Evolutionary conservation across 768 basidiomycete species (phyloP).

Genomic region (Naganishia onofrii): DNA sequence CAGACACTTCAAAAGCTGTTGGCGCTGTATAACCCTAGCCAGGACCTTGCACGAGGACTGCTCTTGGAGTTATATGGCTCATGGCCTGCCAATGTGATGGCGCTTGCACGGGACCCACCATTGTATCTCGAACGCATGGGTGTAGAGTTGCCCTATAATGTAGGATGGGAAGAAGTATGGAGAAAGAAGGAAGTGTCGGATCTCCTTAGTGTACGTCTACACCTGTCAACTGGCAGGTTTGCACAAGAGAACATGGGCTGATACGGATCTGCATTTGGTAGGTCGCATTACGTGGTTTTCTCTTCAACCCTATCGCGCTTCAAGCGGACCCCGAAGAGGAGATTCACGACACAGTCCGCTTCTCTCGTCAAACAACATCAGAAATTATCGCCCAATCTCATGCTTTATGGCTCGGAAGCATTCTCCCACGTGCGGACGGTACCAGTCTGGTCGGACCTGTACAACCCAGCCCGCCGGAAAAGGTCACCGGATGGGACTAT

Average conservation of each 20-base stretch:
- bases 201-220: neutral
- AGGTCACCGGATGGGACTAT: neutral
- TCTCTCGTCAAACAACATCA: neutral
- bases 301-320: constrained; percentile 24
- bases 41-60: constrained; percentile 2
- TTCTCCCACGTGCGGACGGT: constrained; percentile 3
- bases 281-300: constrained; percentile 21
- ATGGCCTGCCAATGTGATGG: constrained; percentile 13
- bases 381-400: constrained; percentile 11
- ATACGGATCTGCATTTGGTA: neutral
- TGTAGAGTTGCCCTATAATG: constrained; percentile 7
- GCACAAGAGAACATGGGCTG: neutral
- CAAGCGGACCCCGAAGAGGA: neutral
- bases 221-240: neutral
- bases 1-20: neutral
- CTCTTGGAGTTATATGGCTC: constrained; percentile 4
- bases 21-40: neutral
- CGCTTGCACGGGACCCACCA: constrained; percentile 9
- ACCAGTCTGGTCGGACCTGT: constrained; percentile 1
- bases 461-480: neutral
- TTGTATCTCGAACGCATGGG: neutral
- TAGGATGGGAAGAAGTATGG: constrained; percentile 22
- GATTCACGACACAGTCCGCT: constrained; percentile 5
- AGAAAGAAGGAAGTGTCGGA: constrained; percentile 11
- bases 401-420: constrained; percentile 12